phyloP scores from a whole-genome alignment of 768 basidiomycete species.

The Mycena floridula region DNA sequence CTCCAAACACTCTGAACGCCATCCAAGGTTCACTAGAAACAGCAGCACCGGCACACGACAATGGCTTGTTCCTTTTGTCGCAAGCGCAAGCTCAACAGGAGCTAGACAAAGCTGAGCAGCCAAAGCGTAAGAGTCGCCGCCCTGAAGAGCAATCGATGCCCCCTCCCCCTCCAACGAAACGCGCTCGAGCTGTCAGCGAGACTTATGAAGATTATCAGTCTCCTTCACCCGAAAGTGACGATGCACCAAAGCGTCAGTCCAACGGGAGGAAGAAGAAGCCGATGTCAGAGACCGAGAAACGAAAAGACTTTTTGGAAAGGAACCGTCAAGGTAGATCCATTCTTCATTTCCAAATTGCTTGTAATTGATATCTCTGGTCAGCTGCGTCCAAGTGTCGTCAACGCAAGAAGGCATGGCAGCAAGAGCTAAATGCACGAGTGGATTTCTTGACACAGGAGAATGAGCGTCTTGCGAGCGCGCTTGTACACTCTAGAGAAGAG shows the following conservation, averaged over 20 bases:
- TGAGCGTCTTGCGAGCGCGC: conserved; percentile 83
- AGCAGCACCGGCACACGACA: conserved; percentile 70
- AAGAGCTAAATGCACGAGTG: conserved; percentile 87
- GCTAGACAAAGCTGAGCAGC: conserved; percentile 44
- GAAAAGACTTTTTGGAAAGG: conserved; percentile 92
- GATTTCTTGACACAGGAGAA: conserved; percentile 92
- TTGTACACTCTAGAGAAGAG: conserved; percentile 87
- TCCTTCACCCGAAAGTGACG: conserved; percentile 8
- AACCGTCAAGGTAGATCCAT: conserved; percentile 85
- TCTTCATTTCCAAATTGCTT: conserved; percentile 4
- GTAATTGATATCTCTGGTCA: conserved; percentile 23
- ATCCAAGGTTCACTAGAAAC: conserved; percentile 73
- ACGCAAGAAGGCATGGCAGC: conserved; percentile 97
- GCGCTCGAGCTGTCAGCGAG: conserved; percentile 28
- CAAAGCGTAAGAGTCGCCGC: conserved; percentile 2
- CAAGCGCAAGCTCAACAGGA: conserved; percentile 97
- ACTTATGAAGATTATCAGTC: too few relatives aligned
- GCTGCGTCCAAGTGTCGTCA: conserved; percentile 99
- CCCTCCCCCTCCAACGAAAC: conserved; percentile 29
- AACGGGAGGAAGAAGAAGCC: conserved; percentile 53
- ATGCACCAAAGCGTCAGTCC: conserved; percentile 13
- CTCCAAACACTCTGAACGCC: conserved; percentile 71
- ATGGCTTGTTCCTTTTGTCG: conserved; percentile 88
- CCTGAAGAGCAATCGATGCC: conserved; percentile 25
- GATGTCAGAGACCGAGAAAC: conserved; percentile 97